These are phyloP conservation scores for Aspergillus luchuensis DNA, from an alignment of 2,329 filamentous ascomycete species.

Conservation along the genomic window DNA sequence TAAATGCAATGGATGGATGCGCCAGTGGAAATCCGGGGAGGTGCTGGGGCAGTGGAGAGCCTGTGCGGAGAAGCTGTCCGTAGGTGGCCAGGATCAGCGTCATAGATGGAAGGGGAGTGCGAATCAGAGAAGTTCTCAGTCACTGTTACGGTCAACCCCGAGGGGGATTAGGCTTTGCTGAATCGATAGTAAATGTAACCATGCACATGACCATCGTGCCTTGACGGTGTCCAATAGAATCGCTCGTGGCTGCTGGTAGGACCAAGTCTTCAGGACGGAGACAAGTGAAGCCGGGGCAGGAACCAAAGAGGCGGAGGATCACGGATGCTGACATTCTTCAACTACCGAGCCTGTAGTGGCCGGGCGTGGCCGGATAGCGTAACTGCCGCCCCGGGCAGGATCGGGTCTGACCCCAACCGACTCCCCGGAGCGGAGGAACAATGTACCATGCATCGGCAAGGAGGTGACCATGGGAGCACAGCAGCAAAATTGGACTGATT, in stretches of 20 bases:
- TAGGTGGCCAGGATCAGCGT: neutral
- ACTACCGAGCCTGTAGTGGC: neutral
- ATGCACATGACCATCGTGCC: neutral
- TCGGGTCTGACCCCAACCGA: neutral
- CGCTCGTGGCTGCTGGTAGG: neutral
- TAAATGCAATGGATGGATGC: neutral
- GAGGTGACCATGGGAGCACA: neutral
- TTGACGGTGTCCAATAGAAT: neutral
- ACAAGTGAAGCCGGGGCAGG: neutral
- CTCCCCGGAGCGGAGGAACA: neutral
- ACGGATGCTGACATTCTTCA: neutral
- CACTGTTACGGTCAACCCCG: too few species aligned
- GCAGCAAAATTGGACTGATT: neutral
- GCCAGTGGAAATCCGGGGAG: neutral
- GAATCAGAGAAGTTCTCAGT: too few species aligned
- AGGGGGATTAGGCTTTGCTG: neutral
- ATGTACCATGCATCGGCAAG: neutral
- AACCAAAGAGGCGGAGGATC: neutral
- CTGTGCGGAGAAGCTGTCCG: neutral
- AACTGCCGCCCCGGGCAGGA: neutral
- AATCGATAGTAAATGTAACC: neutral
- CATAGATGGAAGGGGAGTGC: neutral
- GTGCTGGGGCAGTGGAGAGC: neutral
- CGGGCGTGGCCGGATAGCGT: neutral
- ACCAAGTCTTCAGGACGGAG: neutral